These are phyloP conservation scores for Diophrys sp. DNA, from an alignment of 73 alveolate genomes.

Conservation along the genomic window DNA sequence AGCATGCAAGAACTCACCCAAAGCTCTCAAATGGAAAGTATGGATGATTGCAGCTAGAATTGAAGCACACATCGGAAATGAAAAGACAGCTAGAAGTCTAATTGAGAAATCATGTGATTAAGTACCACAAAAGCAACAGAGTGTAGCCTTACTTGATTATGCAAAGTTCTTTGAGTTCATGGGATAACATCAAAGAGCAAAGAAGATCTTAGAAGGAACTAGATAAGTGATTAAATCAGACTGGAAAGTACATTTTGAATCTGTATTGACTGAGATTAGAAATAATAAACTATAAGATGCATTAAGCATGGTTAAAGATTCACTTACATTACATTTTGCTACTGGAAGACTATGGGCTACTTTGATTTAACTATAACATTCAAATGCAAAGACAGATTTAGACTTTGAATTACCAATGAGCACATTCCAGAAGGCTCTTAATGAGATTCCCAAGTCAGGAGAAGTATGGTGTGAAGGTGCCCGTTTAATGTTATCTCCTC, in stretches of 20 bases:
- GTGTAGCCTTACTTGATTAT: conserved; percentile 57
- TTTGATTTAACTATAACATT: conserved; percentile 56
- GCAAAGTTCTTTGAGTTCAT: conserved; percentile 61
- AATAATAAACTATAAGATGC: conserved; percentile 51
- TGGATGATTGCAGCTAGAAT: conserved; percentile 58
- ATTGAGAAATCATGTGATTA: conserved; percentile 41
- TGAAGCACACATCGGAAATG: conserved; percentile 39
- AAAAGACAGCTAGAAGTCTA: conserved; percentile 37
- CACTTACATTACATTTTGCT: conserved; percentile 50
- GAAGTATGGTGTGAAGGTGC: conserved; percentile 89
- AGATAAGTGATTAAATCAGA: conserved; percentile 37
- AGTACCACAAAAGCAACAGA: conserved; percentile 57
- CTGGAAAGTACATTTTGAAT: conserved; percentile 65
- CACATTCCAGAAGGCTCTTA: conserved; percentile 38
- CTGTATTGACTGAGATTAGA: conserved; percentile 57
- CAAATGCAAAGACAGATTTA: conserved; percentile 20
- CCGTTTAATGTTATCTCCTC: conserved; percentile 50
- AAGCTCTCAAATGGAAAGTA: conserved; percentile 66
- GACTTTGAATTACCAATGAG: conserved; percentile 24
- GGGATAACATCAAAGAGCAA: conserved; percentile 41
- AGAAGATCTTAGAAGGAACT: conserved; percentile 28
- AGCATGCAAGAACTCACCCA: conserved; percentile 39
- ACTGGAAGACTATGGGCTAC: conserved; percentile 80
- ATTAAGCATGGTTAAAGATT: conserved; percentile 32
- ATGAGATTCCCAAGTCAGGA: conserved; percentile 74